These are phyloP conservation scores for Rhizopus delemar DNA, from an alignment of 371 early-diverging fungal species.

Conservation along the genomic window DNA sequence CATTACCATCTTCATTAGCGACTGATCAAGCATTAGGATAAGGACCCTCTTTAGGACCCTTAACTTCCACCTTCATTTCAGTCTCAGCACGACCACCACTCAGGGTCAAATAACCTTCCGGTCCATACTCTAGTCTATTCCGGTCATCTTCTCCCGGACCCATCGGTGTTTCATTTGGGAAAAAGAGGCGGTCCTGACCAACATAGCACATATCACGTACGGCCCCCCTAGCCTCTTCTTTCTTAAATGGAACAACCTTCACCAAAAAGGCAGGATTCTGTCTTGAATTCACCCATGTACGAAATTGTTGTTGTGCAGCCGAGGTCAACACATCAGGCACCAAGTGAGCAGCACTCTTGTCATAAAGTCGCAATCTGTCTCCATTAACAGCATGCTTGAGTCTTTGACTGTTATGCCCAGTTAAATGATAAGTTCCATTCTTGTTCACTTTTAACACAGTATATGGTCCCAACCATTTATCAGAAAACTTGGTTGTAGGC, in stretches of 20 bases:
- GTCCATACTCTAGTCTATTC: too few species aligned
- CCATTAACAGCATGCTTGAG: constrained; percentile 19
- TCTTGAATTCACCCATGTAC: constrained; percentile 14
- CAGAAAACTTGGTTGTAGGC: constrained; percentile 15
- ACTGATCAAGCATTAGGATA: too few species aligned
- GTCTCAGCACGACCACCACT: too few species aligned
- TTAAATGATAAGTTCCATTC: constrained; percentile 15
- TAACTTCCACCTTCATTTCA: too few species aligned
- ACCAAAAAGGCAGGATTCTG: background rate
- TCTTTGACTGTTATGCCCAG: constrained; percentile 12
- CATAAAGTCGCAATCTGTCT: constrained; percentile 11
- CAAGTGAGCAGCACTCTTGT: constrained; percentile 6
- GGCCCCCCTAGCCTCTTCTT: background rate
- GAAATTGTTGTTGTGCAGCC: constrained; percentile 11
- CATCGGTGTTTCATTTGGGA: too few species aligned
- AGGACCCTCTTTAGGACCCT: too few species aligned
- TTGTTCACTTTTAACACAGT: constrained; percentile 7
- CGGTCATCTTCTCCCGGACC: too few species aligned
- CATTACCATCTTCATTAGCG: too few species aligned
- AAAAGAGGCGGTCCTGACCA: too few species aligned
- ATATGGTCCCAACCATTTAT: constrained; percentile 23
- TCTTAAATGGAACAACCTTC: background rate
- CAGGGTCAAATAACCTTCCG: too few species aligned
- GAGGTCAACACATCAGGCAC: constrained; percentile 13
- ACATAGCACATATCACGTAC: background rate